These are phyloP conservation scores for Lachancea sp. DNA, from an alignment of 805 yeast species.

Conservation along the genomic window DNA sequence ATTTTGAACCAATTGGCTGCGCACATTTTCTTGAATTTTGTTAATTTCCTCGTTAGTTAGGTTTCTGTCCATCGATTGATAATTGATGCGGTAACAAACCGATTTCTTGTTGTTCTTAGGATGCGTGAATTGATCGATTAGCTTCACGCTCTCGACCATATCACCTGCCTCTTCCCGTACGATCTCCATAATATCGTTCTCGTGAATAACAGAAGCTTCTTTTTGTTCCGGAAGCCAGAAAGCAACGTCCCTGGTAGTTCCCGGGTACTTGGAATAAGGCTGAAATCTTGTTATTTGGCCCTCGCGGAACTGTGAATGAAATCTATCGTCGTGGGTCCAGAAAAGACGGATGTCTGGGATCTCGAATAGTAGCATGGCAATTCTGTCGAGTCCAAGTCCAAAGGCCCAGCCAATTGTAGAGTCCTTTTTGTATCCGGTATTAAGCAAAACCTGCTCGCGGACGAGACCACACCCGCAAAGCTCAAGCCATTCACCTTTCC, in stretches of 20 bases:
- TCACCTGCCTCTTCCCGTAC: conserved; percentile 83
- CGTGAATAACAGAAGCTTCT: conserved; percentile 46
- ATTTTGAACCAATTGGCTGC: conserved; percentile 44
- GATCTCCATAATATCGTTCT: conserved; percentile 89
- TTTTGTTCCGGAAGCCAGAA: conserved; percentile 68
- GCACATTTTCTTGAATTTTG: conserved; percentile 58
- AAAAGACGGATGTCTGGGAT: conserved; percentile 91
- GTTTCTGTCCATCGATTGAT: conserved; percentile 93
- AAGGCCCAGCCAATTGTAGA: conserved; percentile 92
- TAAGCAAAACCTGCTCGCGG: conserved; percentile 64
- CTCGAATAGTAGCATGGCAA: conserved; percentile 92
- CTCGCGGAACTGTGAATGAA: conserved; percentile 60
- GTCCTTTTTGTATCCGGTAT: conserved; percentile 53
- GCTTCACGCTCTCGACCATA: conserved; percentile 75
- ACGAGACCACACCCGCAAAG: conserved; percentile 95
- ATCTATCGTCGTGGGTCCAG: conserved; percentile 82
- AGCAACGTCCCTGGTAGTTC: conserved; percentile 78
- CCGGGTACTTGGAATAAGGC: conserved; percentile 89
- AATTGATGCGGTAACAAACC: conserved; percentile 83
- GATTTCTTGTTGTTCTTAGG: conserved; percentile 74
- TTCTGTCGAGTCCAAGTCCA: conserved; percentile 90
- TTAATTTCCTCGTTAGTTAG: conserved; percentile 83
- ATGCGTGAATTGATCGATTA: conserved; percentile 77
- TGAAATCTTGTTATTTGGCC: conserved; percentile 65
- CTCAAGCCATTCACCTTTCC: conserved; percentile 98